phyloP scores from a whole-genome alignment of 1,284 basidiomycete species.

The Pascua sp. region DNA sequence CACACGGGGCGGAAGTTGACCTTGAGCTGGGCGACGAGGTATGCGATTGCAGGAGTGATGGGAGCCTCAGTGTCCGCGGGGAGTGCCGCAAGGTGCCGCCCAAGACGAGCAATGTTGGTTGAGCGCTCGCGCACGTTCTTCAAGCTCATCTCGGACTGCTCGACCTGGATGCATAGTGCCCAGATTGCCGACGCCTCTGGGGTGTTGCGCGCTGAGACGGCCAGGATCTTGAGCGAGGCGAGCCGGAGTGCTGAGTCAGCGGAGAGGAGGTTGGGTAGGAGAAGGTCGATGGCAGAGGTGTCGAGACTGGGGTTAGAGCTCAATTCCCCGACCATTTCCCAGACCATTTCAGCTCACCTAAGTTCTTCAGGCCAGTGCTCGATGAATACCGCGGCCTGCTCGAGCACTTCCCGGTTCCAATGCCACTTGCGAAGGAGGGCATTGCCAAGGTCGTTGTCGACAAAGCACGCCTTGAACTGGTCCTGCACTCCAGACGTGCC shows the following conservation, averaged over 20 bases:
- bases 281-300: constrained; percentile 23
- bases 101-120: constrained; percentile 57
- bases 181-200: constrained; percentile 47
- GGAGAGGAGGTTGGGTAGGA: constrained; percentile 47
- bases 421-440: constrained; percentile 58
- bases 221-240: constrained; percentile 46
- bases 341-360: constrained; percentile 5
- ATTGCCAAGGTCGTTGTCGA: constrained; percentile 49
- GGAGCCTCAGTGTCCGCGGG: constrained; percentile 13
- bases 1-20: constrained; percentile 86
- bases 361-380: constrained; percentile 48
- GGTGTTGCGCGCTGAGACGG: constrained; percentile 19
- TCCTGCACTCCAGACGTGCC: constrained; percentile 23
- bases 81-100: constrained; percentile 30
- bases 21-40: constrained; percentile 65
- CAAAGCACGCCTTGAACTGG: constrained; percentile 16
- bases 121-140: constrained; percentile 78
- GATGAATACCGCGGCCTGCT: constrained; percentile 55
- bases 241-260: constrained; percentile 51
- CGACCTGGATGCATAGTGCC: constrained; percentile 65
- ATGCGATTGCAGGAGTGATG: constrained; percentile 20
- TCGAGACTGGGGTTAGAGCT: constrained; percentile 1
- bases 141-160: constrained; percentile 68
- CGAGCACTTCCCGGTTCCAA: constrained; percentile 57
- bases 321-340: too few species aligned